phyloP scores from a whole-genome alignment of 805 yeast genomes.

The Metahyphopichia silvanorum region DNA sequence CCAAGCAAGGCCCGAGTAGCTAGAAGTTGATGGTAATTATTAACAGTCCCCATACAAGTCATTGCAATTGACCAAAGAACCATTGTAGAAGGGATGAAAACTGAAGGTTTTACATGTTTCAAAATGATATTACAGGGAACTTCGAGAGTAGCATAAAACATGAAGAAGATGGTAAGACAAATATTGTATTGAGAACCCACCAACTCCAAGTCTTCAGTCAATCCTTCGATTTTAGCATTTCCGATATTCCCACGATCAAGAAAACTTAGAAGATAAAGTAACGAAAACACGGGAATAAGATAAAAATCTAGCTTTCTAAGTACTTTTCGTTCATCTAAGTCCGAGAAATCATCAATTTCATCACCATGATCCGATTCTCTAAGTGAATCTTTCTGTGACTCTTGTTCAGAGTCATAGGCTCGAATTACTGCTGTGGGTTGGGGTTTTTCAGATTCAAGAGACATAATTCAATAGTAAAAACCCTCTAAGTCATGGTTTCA shows the following conservation, averaged over 20 bases:
- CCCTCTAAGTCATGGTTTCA: neutral
- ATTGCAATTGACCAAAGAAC: constrained; percentile 18
- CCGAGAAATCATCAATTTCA: neutral
- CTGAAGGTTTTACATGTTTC: constrained; percentile 8
- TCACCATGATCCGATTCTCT: neutral
- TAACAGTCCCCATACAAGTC: constrained; percentile 47
- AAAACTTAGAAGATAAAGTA: neutral
- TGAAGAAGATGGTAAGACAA: constrained; percentile 9
- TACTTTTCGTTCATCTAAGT: neutral
- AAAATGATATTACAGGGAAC: constrained; percentile 9
- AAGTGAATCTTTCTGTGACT: neutral
- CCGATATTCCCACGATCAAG: constrained; percentile 11
- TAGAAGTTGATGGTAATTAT: constrained; percentile 40
- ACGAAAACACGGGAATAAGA: neutral
- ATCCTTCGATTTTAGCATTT: constrained; percentile 9
- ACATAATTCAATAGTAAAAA: too few species aligned
- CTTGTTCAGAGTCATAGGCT: neutral
- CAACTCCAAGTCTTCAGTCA: constrained; percentile 7
- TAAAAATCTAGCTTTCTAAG: neutral
- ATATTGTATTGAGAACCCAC: constrained; percentile 6
- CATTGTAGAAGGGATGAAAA: constrained; percentile 14
- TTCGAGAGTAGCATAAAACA: constrained; percentile 9
- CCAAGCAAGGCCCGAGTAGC: constrained; percentile 48
- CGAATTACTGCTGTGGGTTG: neutral
- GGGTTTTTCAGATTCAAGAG: too few species aligned